phyloP scores from a whole-genome alignment of 2,329 filamentous ascomycete genomes.

The Chrysoporthe deuterocubensis region DNA sequence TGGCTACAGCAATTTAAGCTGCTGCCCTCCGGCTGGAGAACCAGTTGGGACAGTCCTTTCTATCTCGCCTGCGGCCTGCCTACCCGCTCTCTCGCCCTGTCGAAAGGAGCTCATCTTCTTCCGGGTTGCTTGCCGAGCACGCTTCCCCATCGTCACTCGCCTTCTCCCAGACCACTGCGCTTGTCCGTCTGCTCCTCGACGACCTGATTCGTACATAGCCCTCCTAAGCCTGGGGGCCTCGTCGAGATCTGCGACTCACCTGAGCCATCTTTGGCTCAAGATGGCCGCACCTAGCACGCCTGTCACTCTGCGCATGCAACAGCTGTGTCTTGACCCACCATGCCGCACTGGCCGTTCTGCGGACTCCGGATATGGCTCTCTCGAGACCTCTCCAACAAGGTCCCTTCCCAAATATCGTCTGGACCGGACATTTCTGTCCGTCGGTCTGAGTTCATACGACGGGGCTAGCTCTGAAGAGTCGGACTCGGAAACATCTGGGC shows the following conservation, averaged over 20 bases:
- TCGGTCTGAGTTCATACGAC: slow-evolving; percentile 21
- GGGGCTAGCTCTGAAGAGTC: slow-evolving; percentile 27
- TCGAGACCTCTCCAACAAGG: slow-evolving; percentile 22
- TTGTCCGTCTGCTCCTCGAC: slow-evolving; percentile 4
- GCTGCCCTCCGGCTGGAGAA: not conserved
- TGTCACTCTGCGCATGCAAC: slow-evolving; percentile 14
- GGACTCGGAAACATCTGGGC: not conserved
- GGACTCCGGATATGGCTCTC: slow-evolving; percentile 29
- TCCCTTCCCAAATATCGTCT: not conserved
- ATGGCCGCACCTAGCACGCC: slow-evolving; percentile 20
- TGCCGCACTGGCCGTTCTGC: slow-evolving; percentile 22
- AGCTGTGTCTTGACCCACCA: slow-evolving; percentile 3
- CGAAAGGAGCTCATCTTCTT: not conserved
- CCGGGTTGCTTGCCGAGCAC: slow-evolving; percentile 6
- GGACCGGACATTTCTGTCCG: slow-evolving; percentile 13
- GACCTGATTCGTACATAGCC: not conserved
- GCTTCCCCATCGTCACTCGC: not conserved
- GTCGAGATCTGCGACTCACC: not conserved
- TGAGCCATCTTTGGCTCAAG: not conserved
- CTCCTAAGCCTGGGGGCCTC: not conserved
- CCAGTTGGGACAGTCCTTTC: slow-evolving; percentile 4
- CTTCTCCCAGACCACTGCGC: not conserved
- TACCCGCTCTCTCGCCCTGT: slow-evolving; percentile 16
- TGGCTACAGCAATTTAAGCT: slow-evolving; percentile 4
- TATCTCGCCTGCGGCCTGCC: not conserved